Conservation (phyloP, 2,329 filamentous ascomycete genomes). For the Cladorrhinum sp. region DNA sequence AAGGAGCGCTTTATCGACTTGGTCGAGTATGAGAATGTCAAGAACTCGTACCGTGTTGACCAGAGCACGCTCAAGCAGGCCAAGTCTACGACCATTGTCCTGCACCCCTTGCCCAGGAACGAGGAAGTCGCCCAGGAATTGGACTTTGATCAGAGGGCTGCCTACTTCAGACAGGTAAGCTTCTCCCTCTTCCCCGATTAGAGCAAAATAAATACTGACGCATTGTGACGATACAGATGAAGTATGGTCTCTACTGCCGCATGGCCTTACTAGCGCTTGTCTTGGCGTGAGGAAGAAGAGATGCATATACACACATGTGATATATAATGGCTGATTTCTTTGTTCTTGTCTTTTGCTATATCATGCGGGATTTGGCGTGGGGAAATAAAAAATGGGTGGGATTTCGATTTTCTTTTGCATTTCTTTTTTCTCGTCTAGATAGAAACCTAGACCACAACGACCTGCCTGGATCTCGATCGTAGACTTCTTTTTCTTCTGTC, state of each 20-base stretch:
- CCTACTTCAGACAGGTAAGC: conserved; percentile 98
- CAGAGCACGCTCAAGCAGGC: conserved; percentile 86
- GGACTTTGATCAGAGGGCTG: conserved; percentile 93
- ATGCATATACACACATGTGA: neutral
- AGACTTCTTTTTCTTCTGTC: neutral
- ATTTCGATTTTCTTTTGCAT: conserved; percentile 3
- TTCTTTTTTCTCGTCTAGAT: conserved; percentile 5
- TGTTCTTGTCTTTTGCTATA: conserved; percentile 1
- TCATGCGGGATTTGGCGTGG: neutral
- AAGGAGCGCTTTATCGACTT: conserved; percentile 88
- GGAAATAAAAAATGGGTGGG: conserved; percentile 5
- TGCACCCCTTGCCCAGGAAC: conserved; percentile 94
- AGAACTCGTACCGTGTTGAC: conserved; percentile 85
- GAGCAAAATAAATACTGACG: neutral
- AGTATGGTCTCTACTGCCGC: conserved; percentile 93
- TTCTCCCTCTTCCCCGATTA: neutral
- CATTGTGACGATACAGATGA: conserved; percentile 65
- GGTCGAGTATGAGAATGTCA: conserved; percentile 79
- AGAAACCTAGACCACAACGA: neutral
- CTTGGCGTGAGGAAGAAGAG: conserved; percentile 51
- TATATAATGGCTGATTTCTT: neutral
- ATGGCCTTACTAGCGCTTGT: conserved; percentile 96
- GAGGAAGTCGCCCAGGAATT: conserved; percentile 93
- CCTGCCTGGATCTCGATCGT: neutral
- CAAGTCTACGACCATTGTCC: conserved; percentile 88